Conservation (phyloP, 208 protist species). For the Acanthamoeba polyphaga region DNA sequence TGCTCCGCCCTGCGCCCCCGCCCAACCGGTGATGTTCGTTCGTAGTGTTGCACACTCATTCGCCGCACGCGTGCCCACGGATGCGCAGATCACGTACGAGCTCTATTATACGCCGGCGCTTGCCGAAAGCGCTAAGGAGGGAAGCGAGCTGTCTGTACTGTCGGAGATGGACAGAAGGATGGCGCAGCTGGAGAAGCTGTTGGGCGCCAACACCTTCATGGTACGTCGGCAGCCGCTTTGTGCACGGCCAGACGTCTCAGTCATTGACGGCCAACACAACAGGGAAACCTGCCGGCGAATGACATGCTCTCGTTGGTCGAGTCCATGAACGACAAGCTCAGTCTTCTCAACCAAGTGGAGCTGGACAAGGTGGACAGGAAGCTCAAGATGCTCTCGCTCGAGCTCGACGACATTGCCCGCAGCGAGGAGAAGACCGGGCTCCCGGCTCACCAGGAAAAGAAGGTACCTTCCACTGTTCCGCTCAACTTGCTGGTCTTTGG, state of each 20-base stretch:
- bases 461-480: background rate
- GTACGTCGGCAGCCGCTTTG: background rate
- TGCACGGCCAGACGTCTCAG: background rate
- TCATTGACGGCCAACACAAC: background rate
- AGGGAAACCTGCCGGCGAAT: slow-evolving; percentile 39
- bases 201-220: slow-evolving; percentile 75
- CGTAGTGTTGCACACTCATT: background rate
- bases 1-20: background rate
- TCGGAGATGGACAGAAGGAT: slow-evolving; percentile 40
- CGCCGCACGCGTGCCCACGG: background rate
- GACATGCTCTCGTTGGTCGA: slow-evolving; percentile 52
- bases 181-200: slow-evolving; percentile 51
- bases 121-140: background rate
- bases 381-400: slow-evolving; percentile 75
- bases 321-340: slow-evolving; percentile 62
- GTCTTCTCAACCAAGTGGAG: slow-evolving; percentile 41
- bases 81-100: slow-evolving; percentile 58
- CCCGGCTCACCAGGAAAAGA: slow-evolving; percentile 68
- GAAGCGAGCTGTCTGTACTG: background rate
- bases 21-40: background rate
- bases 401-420: slow-evolving; percentile 59
- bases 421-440: slow-evolving; percentile 59
- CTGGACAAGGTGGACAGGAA: slow-evolving; percentile 71
- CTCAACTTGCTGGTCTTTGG: background rate
- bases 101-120: slow-evolving; percentile 50